phyloP scores from a whole-genome alignment of 208 protist species.

The Wallacemonas sp. region DNA sequence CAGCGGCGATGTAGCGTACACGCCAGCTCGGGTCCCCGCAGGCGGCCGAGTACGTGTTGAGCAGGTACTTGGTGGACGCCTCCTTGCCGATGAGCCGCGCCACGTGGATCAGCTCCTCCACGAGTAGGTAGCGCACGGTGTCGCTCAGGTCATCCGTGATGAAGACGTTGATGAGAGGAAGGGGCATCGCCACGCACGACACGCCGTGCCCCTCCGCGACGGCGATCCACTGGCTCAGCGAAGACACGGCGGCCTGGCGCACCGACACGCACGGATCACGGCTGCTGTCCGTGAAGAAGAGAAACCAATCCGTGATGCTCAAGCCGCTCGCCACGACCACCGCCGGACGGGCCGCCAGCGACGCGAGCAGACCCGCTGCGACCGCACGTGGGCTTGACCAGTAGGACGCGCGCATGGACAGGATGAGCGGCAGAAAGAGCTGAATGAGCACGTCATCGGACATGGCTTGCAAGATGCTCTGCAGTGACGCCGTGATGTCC shows the following conservation, averaged over 20 bases:
- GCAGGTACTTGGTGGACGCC: conserved; percentile 56
- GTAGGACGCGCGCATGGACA: conserved; percentile 64
- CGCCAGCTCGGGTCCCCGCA: conserved; percentile 73
- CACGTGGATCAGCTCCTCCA: conserved; percentile 48
- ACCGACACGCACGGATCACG: conserved; percentile 55
- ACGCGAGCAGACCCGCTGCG: conserved; percentile 56
- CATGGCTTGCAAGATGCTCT: conserved; percentile 37
- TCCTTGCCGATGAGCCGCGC: conserved; percentile 53
- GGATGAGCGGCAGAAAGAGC: conserved; percentile 59
- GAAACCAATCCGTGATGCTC: conserved; percentile 62
- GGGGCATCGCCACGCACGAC: conserved; percentile 55
- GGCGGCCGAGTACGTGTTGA: conserved; percentile 37
- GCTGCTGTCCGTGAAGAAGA: conserved; percentile 59
- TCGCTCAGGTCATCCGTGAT: conserved; percentile 71
- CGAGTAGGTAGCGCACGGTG: conserved; percentile 61
- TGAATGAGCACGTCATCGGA: conserved; percentile 41
- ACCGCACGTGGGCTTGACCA: conserved; percentile 70
- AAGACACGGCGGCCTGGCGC: conserved; percentile 45
- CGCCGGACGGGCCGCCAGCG: conserved; percentile 44
- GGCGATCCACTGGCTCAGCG: conserved; percentile 63
- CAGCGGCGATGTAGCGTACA: conserved; percentile 69
- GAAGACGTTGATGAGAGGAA: conserved; percentile 59
- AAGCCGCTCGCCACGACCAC: conserved; percentile 49
- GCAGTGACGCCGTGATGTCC: conserved; percentile 38
- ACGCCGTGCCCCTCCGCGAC: conserved; percentile 54